These are phyloP conservation scores for Canariomyces notabilis DNA, from an alignment of 2,329 filamentous ascomycete species.

Conservation along the genomic window DNA sequence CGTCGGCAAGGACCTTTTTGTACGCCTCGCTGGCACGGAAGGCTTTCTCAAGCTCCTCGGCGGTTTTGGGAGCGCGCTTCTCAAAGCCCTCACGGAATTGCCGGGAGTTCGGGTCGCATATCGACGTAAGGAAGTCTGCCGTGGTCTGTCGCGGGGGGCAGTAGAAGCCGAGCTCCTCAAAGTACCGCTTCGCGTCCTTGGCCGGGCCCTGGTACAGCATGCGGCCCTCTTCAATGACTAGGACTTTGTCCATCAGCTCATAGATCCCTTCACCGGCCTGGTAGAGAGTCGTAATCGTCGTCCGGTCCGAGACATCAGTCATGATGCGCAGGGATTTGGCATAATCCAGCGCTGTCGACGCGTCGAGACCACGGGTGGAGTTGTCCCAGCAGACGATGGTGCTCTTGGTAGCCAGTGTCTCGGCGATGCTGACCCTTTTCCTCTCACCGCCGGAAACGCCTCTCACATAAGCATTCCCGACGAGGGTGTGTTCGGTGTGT, in stretches of 20 bases:
- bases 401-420: constrained; percentile 42
- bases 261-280: constrained; percentile 57
- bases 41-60: constrained; percentile 60
- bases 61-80: constrained; percentile 60
- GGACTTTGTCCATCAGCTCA: constrained; percentile 63
- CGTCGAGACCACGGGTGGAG: constrained; percentile 63
- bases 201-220: constrained; percentile 64
- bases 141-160: constrained; percentile 59
- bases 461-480: constrained; percentile 63
- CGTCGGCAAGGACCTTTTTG: constrained; percentile 50
- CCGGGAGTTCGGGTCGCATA: constrained; percentile 69
- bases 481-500: constrained; percentile 61
- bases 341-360: constrained; percentile 63
- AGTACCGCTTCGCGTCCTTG: constrained; percentile 59
- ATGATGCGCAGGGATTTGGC: constrained; percentile 61
- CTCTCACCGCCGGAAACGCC: constrained; percentile 59
- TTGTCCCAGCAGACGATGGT: constrained; percentile 67
- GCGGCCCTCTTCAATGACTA: constrained; percentile 62
- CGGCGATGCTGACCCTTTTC: constrained; percentile 72
- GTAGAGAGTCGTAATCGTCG: constrained; percentile 60
- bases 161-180: constrained; percentile 61
- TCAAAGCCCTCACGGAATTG: constrained; percentile 63
- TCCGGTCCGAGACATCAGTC: constrained; percentile 58
- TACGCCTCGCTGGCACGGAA: constrained; percentile 60
- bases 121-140: constrained; percentile 70